Base-by-base conservation (phyloP, 257 asterid genomes). In the Solanum etuberosum region DNA sequence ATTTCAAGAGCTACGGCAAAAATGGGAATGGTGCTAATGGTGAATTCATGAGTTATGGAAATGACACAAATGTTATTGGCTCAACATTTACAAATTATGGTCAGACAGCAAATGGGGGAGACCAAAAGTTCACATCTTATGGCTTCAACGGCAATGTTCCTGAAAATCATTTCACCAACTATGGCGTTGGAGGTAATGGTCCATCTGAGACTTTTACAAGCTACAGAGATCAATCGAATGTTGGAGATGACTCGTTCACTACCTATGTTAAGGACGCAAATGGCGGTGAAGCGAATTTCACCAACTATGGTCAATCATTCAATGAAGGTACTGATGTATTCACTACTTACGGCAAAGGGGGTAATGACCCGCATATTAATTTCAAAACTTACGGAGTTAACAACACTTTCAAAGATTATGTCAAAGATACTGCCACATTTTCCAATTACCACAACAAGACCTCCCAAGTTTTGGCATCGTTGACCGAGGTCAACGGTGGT, bases 281-380 rank as follows among this genome's bases (percentile, higher is more conserved):
- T 59, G 90, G 92, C 2, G 95, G 92, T 16, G 76, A 85, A 16
- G 81, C 91, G 3, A 72, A 63, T 9, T 97, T 97, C 83, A 16
- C 29, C 5, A 95, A 94, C 65, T 97, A 97, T 85, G 98, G 98
- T 5, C 38, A 94, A 18, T 92, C 97, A 0, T 92, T 93, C 91
- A 95, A 94, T n/a, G 96, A 92, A 76, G 99, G 99, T 72, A 89
- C 94, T 7, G 98, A 95, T 86, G 92, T 90, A 87, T 95, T 97
- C 93, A 89, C 87, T 46, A 85, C 91, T 11, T 97, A 97, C 77
- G 98, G 95, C 4, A 67, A 91, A 21, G 92, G 81, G 13, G 89
- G 94, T 9, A 83, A 67, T 15, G 63, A 84, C 83, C 89, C 88
- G 1, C 21, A 74, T 9, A 89, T 89, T 16, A 91, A 35, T 2